phyloP scores from a whole-genome alignment of 1,284 basidiomycete genomes.

The Termitomyces sp. region DNA sequence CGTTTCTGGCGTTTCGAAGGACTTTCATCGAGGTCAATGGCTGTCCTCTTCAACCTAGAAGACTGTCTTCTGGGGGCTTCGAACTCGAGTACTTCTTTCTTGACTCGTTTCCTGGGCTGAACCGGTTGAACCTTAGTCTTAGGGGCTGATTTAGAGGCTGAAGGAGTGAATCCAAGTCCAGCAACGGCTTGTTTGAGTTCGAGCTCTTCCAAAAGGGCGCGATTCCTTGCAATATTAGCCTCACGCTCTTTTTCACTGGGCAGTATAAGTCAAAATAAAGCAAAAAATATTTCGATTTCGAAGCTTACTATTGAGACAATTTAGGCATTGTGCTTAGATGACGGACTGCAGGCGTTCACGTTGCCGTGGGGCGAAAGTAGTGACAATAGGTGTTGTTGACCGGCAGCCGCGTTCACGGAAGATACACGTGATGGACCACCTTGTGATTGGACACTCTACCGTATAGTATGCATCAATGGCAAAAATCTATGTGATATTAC shows the following conservation, averaged over 20 bases:
- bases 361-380: too few species aligned
- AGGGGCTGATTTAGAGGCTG: conserved; percentile 31
- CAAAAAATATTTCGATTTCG: background rate
- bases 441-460: too few species aligned
- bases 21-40: conserved; percentile 55
- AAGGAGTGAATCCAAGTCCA: conserved; percentile 39
- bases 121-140: conserved; percentile 56
- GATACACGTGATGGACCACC: background rate
- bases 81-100: conserved; percentile 39
- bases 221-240: conserved; percentile 75
- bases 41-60: conserved; percentile 46
- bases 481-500: background rate
- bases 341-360: background rate
- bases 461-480: too few species aligned
- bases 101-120: conserved; percentile 47
- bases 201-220: conserved; percentile 63
- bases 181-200: conserved; percentile 56
- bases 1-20: conserved; percentile 57
- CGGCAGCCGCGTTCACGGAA: background rate
- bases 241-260: conserved; percentile 67
- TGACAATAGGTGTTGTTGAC: too few species aligned
- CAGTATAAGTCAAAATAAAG: background rate
- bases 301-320: conserved; percentile 47
- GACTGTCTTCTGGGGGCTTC: conserved; percentile 58
- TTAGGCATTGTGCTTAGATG: conserved; percentile 28